phyloP scores from a whole-genome alignment of 225 moss, liverwort and hornwort species.

The Takakia lepidozioides region DNA sequence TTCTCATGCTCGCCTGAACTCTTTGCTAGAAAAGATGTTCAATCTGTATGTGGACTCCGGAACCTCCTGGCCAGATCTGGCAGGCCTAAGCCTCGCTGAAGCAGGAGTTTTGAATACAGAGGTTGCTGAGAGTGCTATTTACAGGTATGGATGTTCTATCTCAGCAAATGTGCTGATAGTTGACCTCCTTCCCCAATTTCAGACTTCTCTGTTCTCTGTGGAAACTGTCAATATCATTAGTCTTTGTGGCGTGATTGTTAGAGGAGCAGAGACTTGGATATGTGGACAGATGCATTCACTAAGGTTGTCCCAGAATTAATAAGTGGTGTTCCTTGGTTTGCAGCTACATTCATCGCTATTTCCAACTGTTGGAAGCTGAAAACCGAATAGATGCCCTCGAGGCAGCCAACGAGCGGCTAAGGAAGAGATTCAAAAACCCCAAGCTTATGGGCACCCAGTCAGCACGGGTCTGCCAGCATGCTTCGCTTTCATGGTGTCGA shows the following conservation, averaged over 20 bases:
- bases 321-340: no score
- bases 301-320: no score
- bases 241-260: no score
- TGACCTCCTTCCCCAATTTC: no score
- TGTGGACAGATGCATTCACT: no score
- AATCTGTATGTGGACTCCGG: slow-evolving; percentile 90
- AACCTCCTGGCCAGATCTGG: slow-evolving; percentile 78
- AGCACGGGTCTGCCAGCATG: slow-evolving; percentile 86
- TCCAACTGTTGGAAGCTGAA: slow-evolving; percentile 65
- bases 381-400: slow-evolving; percentile 78
- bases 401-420: slow-evolving; percentile 80
- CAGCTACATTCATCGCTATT: slow-evolving; percentile 82
- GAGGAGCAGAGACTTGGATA: no score
- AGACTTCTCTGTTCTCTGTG: no score
- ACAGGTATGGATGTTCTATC: no score
- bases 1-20: slow-evolving; percentile 44
- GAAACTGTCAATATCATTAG: no score
- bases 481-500: slow-evolving; percentile 89
- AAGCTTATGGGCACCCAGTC: slow-evolving; percentile 65
- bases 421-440: slow-evolving; percentile 92
- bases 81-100: slow-evolving; percentile 71
- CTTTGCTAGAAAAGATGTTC: slow-evolving; percentile 86
- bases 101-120: slow-evolving; percentile 60
- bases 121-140: slow-evolving; percentile 75
- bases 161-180: no score